A percentile compares a stretch with the other conserved stretches of the same genome.
Evolutionary conservation across 164 flowering plant genomes (phyloP).

Genomic region (Paratinospora sagittata): DNA sequence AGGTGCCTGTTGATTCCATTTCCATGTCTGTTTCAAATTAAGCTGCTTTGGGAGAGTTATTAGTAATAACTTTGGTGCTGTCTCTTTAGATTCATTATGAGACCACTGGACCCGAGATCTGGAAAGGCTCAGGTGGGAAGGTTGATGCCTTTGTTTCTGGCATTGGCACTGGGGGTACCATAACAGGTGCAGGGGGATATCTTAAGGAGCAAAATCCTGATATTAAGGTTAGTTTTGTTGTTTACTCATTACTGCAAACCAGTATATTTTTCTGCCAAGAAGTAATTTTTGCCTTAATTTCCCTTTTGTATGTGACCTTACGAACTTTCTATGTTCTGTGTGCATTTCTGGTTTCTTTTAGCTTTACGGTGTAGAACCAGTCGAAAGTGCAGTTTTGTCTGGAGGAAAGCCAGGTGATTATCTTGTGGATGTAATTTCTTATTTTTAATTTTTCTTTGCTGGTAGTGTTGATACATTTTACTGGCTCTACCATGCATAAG

Average conservation of each 20-base stretch:
- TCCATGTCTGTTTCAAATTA: background rate
- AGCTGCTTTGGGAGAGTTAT: background rate
- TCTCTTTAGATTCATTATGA: slow-evolving; percentile 62
- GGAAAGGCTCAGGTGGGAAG: slow-evolving; percentile 66
- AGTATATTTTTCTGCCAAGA: background rate
- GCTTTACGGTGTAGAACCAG: slow-evolving; percentile 80
- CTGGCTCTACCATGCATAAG: background rate
- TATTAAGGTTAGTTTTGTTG: slow-evolving; percentile 44
- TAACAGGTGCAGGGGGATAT: slow-evolving; percentile 67
- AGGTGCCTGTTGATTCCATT: slow-evolving; percentile 29
- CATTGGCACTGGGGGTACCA: slow-evolving; percentile 84
- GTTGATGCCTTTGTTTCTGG: slow-evolving; percentile 72
- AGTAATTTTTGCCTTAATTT: background rate
- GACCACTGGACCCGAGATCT: slow-evolving; percentile 87
- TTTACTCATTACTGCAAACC: background rate
- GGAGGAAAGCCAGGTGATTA: slow-evolving; percentile 87
- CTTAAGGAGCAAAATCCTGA: slow-evolving; percentile 65
- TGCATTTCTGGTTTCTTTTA: slow-evolving; percentile 14
- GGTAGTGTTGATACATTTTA: background rate
- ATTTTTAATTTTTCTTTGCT: background rate
- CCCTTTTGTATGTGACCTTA: background rate
- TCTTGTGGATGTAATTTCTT: too few relatives aligned
- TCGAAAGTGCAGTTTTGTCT: slow-evolving; percentile 65
- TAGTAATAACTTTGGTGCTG: background rate
- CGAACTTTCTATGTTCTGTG: background rate